A percentile compares a stretch with the other conserved stretches of the same genome.
These are phyloP conservation scores for Citrullus colocynthis DNA, from an alignment of 306 rosid genomes.

Conservation along the genomic window DNA sequence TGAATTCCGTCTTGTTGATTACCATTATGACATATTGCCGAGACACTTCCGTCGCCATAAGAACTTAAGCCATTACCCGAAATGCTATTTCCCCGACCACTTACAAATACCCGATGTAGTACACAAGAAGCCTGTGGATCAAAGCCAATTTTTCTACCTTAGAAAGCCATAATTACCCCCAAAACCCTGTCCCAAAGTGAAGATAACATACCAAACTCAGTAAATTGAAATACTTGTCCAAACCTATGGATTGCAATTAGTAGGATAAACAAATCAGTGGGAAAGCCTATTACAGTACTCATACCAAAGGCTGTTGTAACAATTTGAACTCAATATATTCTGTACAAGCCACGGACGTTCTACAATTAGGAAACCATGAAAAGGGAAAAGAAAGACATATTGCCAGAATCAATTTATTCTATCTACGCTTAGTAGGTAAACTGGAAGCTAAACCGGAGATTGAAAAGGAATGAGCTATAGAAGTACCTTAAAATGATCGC, in stretches of 20 bases:
- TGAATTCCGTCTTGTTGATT: conserved; percentile 33
- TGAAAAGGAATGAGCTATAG: background rate
- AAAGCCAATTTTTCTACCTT: background rate
- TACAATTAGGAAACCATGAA: background rate
- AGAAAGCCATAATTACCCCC: conserved; percentile 4
- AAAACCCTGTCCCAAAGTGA: background rate
- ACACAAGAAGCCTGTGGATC: conserved; percentile 41
- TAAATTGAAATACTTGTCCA: background rate
- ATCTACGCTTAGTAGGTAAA: background rate
- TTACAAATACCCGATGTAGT: conserved; percentile 42
- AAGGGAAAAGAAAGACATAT: background rate
- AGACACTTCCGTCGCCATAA: conserved; percentile 41
- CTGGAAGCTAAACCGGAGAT: background rate
- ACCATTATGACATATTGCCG: conserved; percentile 40
- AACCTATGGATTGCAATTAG: background rate
- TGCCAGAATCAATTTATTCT: background rate
- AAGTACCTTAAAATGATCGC: conserved; percentile 31
- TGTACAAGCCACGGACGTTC: background rate
- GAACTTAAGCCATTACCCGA: conserved; percentile 41
- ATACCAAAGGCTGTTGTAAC: background rate
- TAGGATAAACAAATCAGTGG: background rate
- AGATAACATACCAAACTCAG: background rate
- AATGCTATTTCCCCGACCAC: conserved; percentile 18
- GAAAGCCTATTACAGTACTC: background rate
- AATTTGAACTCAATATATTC: background rate